These are phyloP conservation scores for Cryptosporidium parvum DNA, from an alignment of 169 alveolate genomes.

Conservation along the genomic window DNA sequence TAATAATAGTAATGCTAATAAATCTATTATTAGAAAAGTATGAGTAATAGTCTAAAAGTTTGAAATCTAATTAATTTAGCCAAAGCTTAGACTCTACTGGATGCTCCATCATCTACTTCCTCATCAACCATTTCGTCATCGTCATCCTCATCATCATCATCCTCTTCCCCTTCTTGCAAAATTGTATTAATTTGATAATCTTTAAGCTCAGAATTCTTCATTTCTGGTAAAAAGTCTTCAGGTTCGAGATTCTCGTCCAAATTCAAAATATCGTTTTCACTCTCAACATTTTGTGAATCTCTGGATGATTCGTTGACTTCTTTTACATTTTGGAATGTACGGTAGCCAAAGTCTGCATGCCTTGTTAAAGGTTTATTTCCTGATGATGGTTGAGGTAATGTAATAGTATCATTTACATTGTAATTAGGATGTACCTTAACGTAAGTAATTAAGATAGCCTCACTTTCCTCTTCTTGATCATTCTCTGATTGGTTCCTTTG, in stretches of 20 bases:
- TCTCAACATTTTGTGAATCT: neutral
- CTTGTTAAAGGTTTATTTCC: conserved; percentile 23
- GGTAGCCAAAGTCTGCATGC: conserved; percentile 70
- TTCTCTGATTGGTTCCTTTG: conserved; percentile 3
- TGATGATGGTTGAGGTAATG: conserved; percentile 29
- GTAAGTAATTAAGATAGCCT: conserved; percentile 2
- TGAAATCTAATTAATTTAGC: neutral
- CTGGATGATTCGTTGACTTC: neutral
- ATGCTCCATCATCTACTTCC: conserved; percentile 25
- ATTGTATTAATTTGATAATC: neutral
- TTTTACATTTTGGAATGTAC: conserved; percentile 27
- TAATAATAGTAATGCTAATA: neutral
- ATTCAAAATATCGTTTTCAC: conserved; percentile 21
- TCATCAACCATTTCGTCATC: neutral
- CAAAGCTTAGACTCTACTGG: conserved; percentile 18
- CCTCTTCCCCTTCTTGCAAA: neutral
- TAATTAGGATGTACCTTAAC: conserved; percentile 64
- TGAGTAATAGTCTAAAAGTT: neutral
- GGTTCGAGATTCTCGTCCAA: conserved; percentile 33
- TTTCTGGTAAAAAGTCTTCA: conserved; percentile 61
- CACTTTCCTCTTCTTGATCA: conserved; percentile 6
- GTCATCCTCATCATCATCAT: neutral
- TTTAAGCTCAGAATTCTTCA: neutral
- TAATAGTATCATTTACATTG: conserved; percentile 4
- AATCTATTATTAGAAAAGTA: neutral